Conservation (phyloP, 768 basidiomycete species). For the Omphalotus guepiniiformis region DNA sequence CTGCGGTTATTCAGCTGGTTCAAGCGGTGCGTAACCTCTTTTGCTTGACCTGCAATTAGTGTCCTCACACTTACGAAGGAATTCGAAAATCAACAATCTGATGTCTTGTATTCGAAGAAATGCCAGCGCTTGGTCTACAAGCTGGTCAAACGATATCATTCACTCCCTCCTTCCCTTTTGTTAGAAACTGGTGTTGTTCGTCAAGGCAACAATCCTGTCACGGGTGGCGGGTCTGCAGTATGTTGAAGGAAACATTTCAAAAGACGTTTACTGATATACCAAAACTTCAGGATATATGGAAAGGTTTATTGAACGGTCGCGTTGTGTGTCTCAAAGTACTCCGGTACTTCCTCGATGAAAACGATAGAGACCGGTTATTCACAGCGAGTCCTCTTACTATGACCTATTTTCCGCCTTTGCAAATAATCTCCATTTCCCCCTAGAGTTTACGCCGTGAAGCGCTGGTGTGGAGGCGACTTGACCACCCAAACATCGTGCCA, state of each 20-base stretch:
- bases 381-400: too few species aligned
- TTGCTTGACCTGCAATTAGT: too few species aligned
- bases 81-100: too few species aligned
- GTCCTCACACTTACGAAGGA: too few species aligned
- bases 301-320: not conserved
- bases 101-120: too few species aligned
- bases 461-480: slow-evolving; percentile 26
- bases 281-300: slow-evolving; percentile 6
- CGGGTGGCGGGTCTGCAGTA: slow-evolving; percentile 7
- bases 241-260: not conserved
- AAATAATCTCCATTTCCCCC: not conserved
- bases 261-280: not conserved
- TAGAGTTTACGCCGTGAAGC: slow-evolving; percentile 26
- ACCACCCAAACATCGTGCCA: slow-evolving; percentile 24
- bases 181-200: too few species aligned
- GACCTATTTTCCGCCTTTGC: too few species aligned
- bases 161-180: too few species aligned
- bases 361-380: not conserved
- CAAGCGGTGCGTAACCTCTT: too few species aligned
- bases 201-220: not conserved
- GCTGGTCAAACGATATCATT: too few species aligned
- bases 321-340: slow-evolving; percentile 8
- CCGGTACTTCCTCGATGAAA: not conserved
- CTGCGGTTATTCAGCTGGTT: too few species aligned
- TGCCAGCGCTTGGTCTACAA: too few species aligned